phyloP scores from a whole-genome alignment of 768 basidiomycete species.

The Heimioporus sp. region DNA sequence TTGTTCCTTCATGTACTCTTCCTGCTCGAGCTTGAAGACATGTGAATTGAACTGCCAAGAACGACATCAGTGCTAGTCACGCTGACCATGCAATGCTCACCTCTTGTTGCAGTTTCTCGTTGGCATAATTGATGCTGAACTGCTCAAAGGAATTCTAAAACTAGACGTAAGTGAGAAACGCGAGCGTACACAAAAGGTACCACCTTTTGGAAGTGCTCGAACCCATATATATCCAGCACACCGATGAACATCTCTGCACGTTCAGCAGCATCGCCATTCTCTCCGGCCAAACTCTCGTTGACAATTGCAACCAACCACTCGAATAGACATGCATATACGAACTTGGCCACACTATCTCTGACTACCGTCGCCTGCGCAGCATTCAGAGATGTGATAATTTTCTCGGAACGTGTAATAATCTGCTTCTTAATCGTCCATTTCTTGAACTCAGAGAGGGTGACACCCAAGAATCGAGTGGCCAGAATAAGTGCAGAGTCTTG shows the following conservation, averaged over 20 bases:
- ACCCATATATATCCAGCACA: conserved; percentile 96
- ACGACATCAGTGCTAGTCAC: conserved; percentile 10
- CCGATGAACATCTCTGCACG: conserved; percentile 98
- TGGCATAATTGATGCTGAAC: conserved; percentile 99
- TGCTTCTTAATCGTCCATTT: conserved; percentile 99
- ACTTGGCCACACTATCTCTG: conserved; percentile 95
- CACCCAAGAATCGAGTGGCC: conserved; percentile 87
- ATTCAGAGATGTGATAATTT: conserved; percentile 87
- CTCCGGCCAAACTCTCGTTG: conserved; percentile 96
- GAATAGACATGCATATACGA: conserved; percentile 97
- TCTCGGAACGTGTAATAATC: conserved; percentile 90
- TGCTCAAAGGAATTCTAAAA: conserved; percentile 87
- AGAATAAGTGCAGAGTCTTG: conserved; percentile 75
- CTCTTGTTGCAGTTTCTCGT: conserved; percentile 97
- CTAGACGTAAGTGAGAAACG: conserved; percentile 4
- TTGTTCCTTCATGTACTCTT: conserved; percentile 97
- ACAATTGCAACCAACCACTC: conserved; percentile 98
- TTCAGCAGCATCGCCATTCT: conserved; percentile 85
- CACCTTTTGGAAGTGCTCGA: conserved; percentile 96
- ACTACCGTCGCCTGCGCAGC: conserved; percentile 90
- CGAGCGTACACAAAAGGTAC: neutral
- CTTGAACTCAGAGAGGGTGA: conserved; percentile 91
- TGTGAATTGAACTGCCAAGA: conserved; percentile 89
- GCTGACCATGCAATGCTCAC: conserved; percentile 37
- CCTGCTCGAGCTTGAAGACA: conserved; percentile 98